Evolutionary conservation across 1,284 basidiomycete genomes (phyloP), one percentile per base, ranked within the genome.

Genomic region (Austropuccinia psidii): DNA sequence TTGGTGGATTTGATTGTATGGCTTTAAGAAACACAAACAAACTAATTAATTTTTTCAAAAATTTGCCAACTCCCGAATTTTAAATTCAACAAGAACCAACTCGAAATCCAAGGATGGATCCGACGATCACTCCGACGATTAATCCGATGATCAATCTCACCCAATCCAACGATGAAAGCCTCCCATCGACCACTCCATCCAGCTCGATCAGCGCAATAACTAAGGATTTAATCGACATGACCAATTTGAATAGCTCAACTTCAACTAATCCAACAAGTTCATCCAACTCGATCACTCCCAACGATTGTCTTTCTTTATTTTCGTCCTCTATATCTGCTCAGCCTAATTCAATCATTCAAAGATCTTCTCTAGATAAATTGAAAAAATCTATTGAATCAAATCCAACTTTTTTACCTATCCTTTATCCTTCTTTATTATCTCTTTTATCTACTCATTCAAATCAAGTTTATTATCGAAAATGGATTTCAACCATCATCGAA

Each of bases 401-500:
- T 31, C 68, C 68, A 9, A 57, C 68, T n/a, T 70, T 70, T 41
- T 24, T 70, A n/a, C 68, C 68, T 2, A 70, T 70, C 19, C 29
- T 70, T 1, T 70, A 70, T 61, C 68, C 68, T 29, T 70, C 68
- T 37, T 39, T 70, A 15, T 45, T 70, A 31, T 47, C 68, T 21
- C 68, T 70, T 13, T 45, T 70, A 43, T 49, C 68, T 1, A 27
- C 41, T 37, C 50, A 70, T 41, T 27, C 68, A 7, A 58, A 60
- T 35, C 57, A 54, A 39, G 24, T 37, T 17, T 35, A 39, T 45
- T 64, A 49, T 50, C 54, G 57, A 8, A 31, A 39, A 24, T 70
- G 68, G 68, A 50, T 70, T 29, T 58, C 66, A 9, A 55, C 66
- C 19, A 55, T 68, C 52, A 70, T 70, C 39, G 54, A 70, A 70